Evolutionary conservation across 495 filamentous ascomycete genomes (phyloP), one percentile per base, ranked within the genome.

Genomic region (Clohesyomyces aquaticus): DNA sequence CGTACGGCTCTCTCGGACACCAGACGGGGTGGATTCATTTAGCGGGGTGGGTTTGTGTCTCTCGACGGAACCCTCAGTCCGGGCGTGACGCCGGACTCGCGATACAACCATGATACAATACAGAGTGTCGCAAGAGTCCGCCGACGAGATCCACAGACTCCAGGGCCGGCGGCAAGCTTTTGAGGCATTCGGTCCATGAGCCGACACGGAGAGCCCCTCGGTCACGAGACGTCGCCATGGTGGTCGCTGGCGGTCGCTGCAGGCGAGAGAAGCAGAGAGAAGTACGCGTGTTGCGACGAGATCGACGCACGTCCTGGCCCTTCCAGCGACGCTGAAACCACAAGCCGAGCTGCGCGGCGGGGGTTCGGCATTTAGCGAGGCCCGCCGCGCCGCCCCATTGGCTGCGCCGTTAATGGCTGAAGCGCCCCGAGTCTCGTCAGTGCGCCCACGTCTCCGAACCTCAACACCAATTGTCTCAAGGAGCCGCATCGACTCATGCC

Each of bases 401-500:
- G 61, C 53, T n/a, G 19, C 26, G 14, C 23, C 19, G 16, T 21
- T 46, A 45, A 64, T 18, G 1, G 4, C 47, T 58, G 61, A 64
- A 57, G 55, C 63, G 49, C 54, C 35, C 4, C 29, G 28, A 10
- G 55, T 56, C 46, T 65, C 54, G 23, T 59, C 54, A 26, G 59
- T 48, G 54, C 47, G 32, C 54, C n/a, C 19, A 26, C n/a, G 21
- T 23, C 25, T 56, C 25, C 19, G 18, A 21, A 65, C 55, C 26
- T 59, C 63, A 59, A 60, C 63, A 60, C 63, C 63, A 65, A 59
- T 60, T 59, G 63, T 65, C 55, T 65, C 63, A 65, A 64, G 61
- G 61, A 32, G 61, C 22, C 21, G 28, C 4, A 21, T 21, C 25
- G 2, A 19, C 57, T 57, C 61, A 57, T 57, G 53, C 61, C 21